Conservation (phyloP, 805 yeast genomes). For the Nakazawaea ishiwadae region DNA sequence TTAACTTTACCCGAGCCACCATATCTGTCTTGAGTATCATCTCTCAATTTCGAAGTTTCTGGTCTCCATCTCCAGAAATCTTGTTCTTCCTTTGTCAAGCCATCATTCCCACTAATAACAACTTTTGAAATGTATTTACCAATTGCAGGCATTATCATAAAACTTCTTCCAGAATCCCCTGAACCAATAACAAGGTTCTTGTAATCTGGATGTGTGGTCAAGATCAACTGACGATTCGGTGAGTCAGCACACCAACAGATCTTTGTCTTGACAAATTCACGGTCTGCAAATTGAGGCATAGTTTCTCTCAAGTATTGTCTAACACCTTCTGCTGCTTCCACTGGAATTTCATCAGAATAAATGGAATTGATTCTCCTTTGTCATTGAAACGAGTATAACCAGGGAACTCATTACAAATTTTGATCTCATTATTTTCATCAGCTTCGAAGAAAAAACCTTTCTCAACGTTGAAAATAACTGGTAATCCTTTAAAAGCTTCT, state of each 20-base stretch:
- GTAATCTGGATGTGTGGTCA: constrained; percentile 18
- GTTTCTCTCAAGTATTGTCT: constrained; percentile 15
- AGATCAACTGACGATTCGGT: constrained; percentile 20
- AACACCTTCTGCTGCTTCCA: constrained; percentile 10
- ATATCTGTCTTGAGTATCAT: constrained; percentile 21
- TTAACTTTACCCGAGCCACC: constrained; percentile 26
- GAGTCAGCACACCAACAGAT: constrained; percentile 26
- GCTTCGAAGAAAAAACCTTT: constrained; percentile 22
- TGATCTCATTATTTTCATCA: constrained; percentile 17
- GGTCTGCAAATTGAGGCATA: constrained; percentile 17
- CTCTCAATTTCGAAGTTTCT: constrained; percentile 12
- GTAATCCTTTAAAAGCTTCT: constrained; percentile 13
- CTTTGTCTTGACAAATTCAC: constrained; percentile 18
- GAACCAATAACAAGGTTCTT: constrained; percentile 17
- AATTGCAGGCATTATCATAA: constrained; percentile 22
- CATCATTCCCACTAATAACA: constrained; percentile 16
- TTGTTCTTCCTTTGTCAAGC: constrained; percentile 14
- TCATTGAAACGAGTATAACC: constrained; percentile 17
- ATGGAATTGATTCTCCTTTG: constrained; percentile 11
- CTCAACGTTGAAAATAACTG: constrained; percentile 18
- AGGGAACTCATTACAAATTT: constrained; percentile 23
- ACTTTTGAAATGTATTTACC: constrained; percentile 20
- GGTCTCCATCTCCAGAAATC: constrained; percentile 18
- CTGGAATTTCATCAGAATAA: constrained; percentile 11
- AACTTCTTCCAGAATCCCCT: constrained; percentile 23